A percentile compares a stretch with the other conserved stretches of the same genome.
Conservation (phyloP, 1,284 basidiomycete genomes). For the Erythrobasidium hasegawianum region DNA sequence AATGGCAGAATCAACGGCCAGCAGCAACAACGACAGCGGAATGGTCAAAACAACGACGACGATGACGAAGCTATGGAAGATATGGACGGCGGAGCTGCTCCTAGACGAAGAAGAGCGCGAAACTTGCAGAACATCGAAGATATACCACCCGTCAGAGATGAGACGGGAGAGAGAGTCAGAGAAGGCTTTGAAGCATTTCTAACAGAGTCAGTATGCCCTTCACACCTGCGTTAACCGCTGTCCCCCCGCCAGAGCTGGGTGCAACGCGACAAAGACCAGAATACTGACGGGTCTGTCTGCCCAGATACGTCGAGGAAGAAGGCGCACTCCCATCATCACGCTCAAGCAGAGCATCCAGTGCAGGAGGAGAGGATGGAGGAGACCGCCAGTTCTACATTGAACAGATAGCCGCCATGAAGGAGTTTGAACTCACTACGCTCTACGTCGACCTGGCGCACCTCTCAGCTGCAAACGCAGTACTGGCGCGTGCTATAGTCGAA, state of each 20-base stretch:
- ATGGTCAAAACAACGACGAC: neutral
- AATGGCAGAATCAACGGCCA: neutral
- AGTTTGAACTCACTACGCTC: slow-evolving; percentile 88
- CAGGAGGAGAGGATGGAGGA: slow-evolving; percentile 12
- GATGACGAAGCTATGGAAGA: slow-evolving; percentile 31
- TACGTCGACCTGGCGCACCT: slow-evolving; percentile 94
- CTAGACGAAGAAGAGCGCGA: slow-evolving; percentile 9
- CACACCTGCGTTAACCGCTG: too few relatives aligned
- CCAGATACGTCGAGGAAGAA: slow-evolving; percentile 29
- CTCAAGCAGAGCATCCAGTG: slow-evolving; percentile 9
- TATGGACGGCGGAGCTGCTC: slow-evolving; percentile 1
- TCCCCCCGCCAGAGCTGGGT: too few relatives aligned
- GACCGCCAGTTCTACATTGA: slow-evolving; percentile 51
- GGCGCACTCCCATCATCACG: slow-evolving; percentile 5
- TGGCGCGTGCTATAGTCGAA: slow-evolving; percentile 84
- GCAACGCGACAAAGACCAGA: too few relatives aligned
- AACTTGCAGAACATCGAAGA: slow-evolving; percentile 23
- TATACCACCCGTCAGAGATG: slow-evolving; percentile 54
- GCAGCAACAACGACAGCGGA: neutral
- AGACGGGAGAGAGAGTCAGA: slow-evolving; percentile 85
- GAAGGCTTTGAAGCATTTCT: slow-evolving; percentile 87
- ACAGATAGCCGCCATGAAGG: slow-evolving; percentile 75
- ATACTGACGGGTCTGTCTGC: neutral
- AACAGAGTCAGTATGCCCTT: slow-evolving; percentile 63
- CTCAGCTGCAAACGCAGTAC: slow-evolving; percentile 80